phyloP scores from a whole-genome alignment of 495 filamentous ascomycete species.

The Hyaloscypha variabilis region DNA sequence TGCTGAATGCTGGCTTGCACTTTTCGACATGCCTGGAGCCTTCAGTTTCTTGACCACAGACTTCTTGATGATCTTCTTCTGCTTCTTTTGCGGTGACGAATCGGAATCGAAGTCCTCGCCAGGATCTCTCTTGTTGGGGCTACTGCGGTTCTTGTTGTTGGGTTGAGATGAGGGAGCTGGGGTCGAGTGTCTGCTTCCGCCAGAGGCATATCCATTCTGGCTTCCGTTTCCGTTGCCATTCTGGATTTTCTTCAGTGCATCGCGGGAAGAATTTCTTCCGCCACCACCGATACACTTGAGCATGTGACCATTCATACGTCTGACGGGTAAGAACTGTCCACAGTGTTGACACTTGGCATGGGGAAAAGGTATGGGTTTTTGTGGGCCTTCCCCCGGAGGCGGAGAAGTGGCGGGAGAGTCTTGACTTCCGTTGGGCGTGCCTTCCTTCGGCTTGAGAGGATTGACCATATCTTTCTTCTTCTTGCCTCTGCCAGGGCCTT shows the following conservation, averaged over 20 bases:
- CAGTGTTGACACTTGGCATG: constrained; percentile 72
- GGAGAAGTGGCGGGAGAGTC: constrained; percentile 50
- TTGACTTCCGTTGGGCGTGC: constrained; percentile 46
- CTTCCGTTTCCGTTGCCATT: constrained; percentile 49
- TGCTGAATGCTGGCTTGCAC: constrained; percentile 24
- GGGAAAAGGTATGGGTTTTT: constrained; percentile 60
- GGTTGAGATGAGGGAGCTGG: constrained; percentile 49
- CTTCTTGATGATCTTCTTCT: constrained; percentile 29
- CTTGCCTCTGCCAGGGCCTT: constrained; percentile 57
- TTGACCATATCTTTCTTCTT: constrained; percentile 57
- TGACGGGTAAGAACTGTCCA: constrained; percentile 61
- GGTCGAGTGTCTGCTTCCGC: constrained; percentile 61
- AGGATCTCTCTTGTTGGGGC: constrained; percentile 53
- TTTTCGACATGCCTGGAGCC: constrained; percentile 27
- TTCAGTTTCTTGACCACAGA: constrained; percentile 25
- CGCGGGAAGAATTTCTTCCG: constrained; percentile 67
- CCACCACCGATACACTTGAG: constrained; percentile 79
- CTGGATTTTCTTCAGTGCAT: constrained; percentile 56
- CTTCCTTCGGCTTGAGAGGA: constrained; percentile 43
- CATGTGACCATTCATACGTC: constrained; percentile 71
- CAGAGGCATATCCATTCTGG: constrained; percentile 54
- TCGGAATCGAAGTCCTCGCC: constrained; percentile 36
- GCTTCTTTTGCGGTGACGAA: constrained; percentile 37
- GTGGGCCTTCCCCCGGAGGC: constrained; percentile 45
- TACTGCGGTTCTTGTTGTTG: constrained; percentile 27